Evolutionary conservation across 164 flowering plant genomes (phyloP).

Genomic region (Akebia trifoliata): DNA sequence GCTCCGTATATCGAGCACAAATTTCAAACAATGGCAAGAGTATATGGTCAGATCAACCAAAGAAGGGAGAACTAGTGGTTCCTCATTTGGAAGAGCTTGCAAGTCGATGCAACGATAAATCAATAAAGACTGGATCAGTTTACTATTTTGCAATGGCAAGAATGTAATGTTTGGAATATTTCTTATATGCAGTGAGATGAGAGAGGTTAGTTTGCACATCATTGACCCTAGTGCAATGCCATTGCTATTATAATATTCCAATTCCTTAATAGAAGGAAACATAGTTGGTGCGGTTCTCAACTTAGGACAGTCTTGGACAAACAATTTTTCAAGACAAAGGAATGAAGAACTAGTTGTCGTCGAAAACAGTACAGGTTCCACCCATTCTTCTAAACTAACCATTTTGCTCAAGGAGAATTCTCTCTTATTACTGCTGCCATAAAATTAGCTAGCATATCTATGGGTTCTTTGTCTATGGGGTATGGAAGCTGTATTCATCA

Average conservation of each 20-base stretch:
- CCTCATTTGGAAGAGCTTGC: not conserved
- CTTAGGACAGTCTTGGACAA: not conserved
- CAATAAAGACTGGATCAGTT: no score
- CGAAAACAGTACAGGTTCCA: no score
- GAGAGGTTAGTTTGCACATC: not conserved
- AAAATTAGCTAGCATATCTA: no score
- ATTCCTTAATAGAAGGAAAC: constrained; percentile 5
- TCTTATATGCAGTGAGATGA: not conserved
- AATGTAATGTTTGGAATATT: not conserved
- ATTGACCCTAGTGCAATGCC: not conserved
- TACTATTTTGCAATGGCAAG: no score
- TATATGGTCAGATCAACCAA: not conserved
- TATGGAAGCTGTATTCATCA: not conserved
- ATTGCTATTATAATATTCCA: not conserved
- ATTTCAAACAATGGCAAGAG: not conserved
- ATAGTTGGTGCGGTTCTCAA: not conserved
- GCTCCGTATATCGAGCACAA: not conserved
- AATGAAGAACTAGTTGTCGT: not conserved
- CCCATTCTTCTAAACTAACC: constrained; percentile 20
- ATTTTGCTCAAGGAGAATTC: not conserved
- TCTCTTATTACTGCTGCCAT: constrained; percentile 10
- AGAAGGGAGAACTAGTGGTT: no score
- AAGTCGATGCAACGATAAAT: no score
- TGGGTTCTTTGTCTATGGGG: no score
- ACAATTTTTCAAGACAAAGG: constrained; percentile 18